Evolutionary conservation across 805 yeast genomes (phyloP).

Genomic region (Candida saitoana): DNA sequence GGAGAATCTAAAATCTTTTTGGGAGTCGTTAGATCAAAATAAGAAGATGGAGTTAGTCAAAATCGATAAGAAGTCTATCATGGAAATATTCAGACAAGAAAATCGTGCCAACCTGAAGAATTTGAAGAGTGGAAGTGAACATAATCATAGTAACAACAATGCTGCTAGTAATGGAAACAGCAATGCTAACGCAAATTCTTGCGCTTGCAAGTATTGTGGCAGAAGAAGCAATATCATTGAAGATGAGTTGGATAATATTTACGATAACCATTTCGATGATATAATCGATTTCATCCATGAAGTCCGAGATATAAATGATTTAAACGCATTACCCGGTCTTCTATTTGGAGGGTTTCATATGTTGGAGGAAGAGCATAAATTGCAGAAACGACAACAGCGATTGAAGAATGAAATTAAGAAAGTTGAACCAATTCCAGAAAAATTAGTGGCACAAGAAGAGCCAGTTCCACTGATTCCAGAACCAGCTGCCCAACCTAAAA

Average conservation of each 20-base stretch:
- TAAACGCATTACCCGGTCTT: conserved; percentile 32
- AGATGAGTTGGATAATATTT: conserved; percentile 69
- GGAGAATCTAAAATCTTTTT: conserved; percentile 49
- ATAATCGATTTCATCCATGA: conserved; percentile 36
- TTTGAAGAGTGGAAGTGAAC: background rate
- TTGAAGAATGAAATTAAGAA: conserved; percentile 4
- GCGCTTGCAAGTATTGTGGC: conserved; percentile 78
- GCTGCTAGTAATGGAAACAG: background rate
- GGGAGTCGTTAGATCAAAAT: conserved; percentile 62
- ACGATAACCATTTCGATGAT: conserved; percentile 60
- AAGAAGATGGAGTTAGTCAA: conserved; percentile 59
- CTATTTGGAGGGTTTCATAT: conserved; percentile 34
- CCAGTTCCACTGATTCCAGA: background rate
- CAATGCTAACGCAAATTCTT: conserved; percentile 20
- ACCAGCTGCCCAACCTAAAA: background rate
- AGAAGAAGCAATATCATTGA: conserved; percentile 67
- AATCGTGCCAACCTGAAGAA: conserved; percentile 11
- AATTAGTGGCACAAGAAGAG: background rate
- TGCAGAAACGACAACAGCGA: conserved; percentile 23
- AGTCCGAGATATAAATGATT: conserved; percentile 33
- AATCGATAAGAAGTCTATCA: conserved; percentile 65
- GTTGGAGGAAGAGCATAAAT: conserved; percentile 30
- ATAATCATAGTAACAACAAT: conserved; percentile 4
- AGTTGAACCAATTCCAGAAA: background rate
- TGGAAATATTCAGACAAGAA: conserved; percentile 55